Percentiles rank a stretch among this genome's conserved stretches.
These are phyloP conservation scores for Tuber aestivum DNA, from an alignment of 495 filamentous ascomycete species.

Conservation along the genomic window DNA sequence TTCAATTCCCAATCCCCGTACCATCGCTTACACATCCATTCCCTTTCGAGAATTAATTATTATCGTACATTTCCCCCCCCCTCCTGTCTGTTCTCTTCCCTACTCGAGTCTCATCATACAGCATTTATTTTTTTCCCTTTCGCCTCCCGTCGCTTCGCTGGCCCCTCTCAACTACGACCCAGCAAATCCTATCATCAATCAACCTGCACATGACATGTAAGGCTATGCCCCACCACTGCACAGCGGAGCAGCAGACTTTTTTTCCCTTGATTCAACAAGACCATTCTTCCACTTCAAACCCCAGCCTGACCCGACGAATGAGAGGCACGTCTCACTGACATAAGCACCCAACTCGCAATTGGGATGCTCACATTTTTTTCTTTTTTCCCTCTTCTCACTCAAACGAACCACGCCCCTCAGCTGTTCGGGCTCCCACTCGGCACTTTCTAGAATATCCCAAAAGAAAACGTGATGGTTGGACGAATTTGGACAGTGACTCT, in stretches of 20 bases:
- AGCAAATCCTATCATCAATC: conserved; percentile 17
- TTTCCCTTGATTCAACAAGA: not conserved
- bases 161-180: conserved; percentile 8
- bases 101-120: not conserved
- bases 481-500: conserved; percentile 1
- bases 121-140: not conserved
- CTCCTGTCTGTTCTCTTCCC: not conserved
- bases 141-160: conserved; percentile 21
- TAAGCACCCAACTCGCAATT: not conserved
- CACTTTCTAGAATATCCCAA: conserved; percentile 2
- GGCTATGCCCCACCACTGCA: conserved; percentile 7
- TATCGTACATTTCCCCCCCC: not conserved
- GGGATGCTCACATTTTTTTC: not conserved
- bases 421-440: not conserved
- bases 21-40: not conserved
- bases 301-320: not conserved
- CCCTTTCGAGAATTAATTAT: not conserved
- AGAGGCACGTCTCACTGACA: not conserved
- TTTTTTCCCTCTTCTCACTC: conserved; percentile 17
- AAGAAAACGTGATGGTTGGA: not conserved
- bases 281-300: not conserved
- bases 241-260: not conserved
- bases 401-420: conserved; percentile 5
- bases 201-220: conserved; percentile 17
- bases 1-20: not conserved